Conservation (phyloP, 129 eudicot genomes). For the Tagetes patula region DNA sequence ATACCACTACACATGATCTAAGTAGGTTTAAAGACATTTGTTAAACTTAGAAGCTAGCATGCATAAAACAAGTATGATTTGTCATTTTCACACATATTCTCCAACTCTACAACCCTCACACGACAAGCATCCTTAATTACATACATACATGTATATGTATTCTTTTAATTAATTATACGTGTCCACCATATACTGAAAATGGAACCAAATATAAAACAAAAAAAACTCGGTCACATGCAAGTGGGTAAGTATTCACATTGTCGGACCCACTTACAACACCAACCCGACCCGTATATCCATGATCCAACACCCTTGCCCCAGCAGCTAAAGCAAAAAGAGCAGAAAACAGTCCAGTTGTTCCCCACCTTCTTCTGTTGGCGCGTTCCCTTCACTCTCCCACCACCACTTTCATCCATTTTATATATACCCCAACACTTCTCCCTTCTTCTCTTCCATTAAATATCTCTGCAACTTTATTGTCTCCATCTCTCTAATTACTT, state of each 20-base stretch:
- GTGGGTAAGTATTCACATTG: conserved; percentile 36
- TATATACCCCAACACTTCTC: conserved; percentile 35
- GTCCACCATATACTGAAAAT: too few relatives aligned
- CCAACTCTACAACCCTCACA: too few relatives aligned
- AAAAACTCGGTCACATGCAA: conserved; percentile 44
- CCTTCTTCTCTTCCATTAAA: conserved; percentile 27
- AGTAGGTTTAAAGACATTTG: too few relatives aligned
- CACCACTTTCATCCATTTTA: conserved; percentile 24
- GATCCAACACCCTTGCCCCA: conserved; percentile 3
- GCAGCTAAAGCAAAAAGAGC: conserved; percentile 29
- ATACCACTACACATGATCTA: too few relatives aligned
- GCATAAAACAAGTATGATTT: too few relatives aligned
- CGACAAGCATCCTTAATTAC: too few relatives aligned
- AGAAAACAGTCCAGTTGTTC: conserved; percentile 19
- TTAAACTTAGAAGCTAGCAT: too few relatives aligned
- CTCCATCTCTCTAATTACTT: conserved; percentile 6
- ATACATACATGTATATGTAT: too few relatives aligned
- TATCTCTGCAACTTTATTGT: conserved; percentile 28
- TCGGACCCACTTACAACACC: conserved; percentile 37
- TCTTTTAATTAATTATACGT: too few relatives aligned
- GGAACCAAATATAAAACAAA: too few relatives aligned
- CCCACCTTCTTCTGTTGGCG: conserved; percentile 21
- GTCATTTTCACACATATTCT: too few relatives aligned
- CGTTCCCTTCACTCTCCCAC: conserved; percentile 28
- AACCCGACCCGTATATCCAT: conserved; percentile 41